These are phyloP conservation scores for Ceratocystis destructans DNA, from an alignment of 2,329 filamentous ascomycete genomes.

Conservation along the genomic window DNA sequence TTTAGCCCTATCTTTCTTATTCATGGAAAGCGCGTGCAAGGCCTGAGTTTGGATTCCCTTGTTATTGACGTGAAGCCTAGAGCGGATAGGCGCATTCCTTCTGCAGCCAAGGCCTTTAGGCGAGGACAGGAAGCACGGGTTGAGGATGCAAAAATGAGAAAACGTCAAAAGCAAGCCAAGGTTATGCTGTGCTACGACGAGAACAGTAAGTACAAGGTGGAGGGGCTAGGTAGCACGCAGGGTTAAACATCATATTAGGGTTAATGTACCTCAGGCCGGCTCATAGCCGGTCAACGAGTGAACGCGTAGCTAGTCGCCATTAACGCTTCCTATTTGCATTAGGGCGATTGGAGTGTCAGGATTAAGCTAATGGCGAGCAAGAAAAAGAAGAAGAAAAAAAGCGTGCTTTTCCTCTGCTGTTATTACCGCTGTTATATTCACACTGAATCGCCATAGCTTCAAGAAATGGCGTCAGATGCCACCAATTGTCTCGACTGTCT, in stretches of 20 bases:
- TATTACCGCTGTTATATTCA: too few relatives aligned
- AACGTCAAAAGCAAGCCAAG: neutral
- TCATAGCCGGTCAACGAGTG: neutral
- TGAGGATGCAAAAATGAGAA: neutral
- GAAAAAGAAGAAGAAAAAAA: neutral
- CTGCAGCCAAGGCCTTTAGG: neutral
- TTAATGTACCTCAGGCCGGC: neutral
- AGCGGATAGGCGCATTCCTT: neutral
- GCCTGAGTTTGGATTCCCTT: neutral
- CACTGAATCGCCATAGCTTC: neutral
- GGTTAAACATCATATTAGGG: neutral
- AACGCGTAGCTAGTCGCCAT: too few relatives aligned
- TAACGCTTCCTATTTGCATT: neutral
- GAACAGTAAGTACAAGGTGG: neutral
- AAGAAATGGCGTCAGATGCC: constrained; percentile 4
- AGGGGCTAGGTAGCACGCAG: neutral
- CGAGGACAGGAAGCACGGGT: neutral
- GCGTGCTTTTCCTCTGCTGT: neutral
- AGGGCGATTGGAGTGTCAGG: neutral
- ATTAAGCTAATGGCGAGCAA: neutral
- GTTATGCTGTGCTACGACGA: neutral
- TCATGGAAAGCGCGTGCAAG: too few relatives aligned
- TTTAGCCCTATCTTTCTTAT: too few relatives aligned
- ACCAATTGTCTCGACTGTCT: constrained; percentile 6
- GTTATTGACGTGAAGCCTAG: neutral